Conservation (phyloP, 768 basidiomycete genomes). For the Porphyrellus cyaneotinctus region DNA sequence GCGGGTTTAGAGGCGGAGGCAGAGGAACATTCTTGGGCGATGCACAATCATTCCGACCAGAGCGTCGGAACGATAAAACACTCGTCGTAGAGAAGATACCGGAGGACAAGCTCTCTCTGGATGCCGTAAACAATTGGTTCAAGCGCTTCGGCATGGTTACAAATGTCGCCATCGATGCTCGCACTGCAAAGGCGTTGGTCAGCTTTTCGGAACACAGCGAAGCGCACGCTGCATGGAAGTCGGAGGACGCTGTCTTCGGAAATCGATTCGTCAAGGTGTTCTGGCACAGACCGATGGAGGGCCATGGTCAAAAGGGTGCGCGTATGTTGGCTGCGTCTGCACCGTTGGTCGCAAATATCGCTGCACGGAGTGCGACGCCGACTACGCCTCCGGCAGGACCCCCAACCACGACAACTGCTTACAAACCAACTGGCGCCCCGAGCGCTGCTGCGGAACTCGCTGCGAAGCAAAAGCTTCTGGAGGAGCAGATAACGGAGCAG, state of each 20-base stretch:
- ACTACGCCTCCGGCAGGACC: conserved; percentile 30
- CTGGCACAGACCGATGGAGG: conserved; percentile 92
- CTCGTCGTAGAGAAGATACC: conserved; percentile 95
- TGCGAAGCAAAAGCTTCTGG: conserved; percentile 69
- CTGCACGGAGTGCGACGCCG: conserved; percentile 48
- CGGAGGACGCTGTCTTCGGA: conserved; percentile 90
- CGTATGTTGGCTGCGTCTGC: conserved; percentile 81
- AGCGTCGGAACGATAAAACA: conserved; percentile 69
- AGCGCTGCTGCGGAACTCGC: conserved; percentile 51
- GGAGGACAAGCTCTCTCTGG: conserved; percentile 71
- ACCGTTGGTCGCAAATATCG: conserved; percentile 63
- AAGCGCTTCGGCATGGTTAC: conserved; percentile 89
- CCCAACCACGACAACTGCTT: conserved; percentile 25
- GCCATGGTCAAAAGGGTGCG: conserved; percentile 76
- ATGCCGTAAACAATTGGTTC: conserved; percentile 83
- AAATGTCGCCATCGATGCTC: conserved; percentile 82
- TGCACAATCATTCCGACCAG: conserved; percentile 61
- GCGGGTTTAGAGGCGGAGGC: conserved; percentile 45
- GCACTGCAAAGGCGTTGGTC: conserved; percentile 75
- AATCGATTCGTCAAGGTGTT: conserved; percentile 95
- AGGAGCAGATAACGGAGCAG: conserved; percentile 85
- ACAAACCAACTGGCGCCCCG: conserved; percentile 37
- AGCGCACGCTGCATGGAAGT: conserved; percentile 87
- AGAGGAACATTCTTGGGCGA: conserved; percentile 62
- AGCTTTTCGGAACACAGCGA: conserved; percentile 81